Conservation (phyloP, 2,329 filamentous ascomycete genomes). For the Malbranchea cinnamomea region DNA sequence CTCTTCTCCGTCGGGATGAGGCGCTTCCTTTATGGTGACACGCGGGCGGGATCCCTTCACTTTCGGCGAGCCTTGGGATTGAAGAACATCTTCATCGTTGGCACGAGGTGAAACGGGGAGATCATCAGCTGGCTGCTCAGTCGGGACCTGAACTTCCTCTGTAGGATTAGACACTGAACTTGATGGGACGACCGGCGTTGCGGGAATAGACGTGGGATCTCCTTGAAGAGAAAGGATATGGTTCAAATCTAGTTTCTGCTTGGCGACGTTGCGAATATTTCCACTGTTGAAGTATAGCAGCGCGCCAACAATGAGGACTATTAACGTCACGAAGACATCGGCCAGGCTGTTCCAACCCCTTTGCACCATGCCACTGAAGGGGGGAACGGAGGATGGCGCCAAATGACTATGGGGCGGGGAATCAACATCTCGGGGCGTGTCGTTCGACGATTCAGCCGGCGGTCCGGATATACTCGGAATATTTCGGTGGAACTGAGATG, state of each 20-base stretch:
- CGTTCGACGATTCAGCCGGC: conserved; percentile 20
- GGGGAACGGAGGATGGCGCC: conserved; percentile 23
- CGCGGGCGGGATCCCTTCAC: conserved; percentile 14
- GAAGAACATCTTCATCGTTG: neutral
- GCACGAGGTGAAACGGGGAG: neutral
- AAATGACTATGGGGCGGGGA: conserved; percentile 23
- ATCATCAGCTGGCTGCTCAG: conserved; percentile 2
- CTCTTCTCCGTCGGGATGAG: conserved; percentile 18
- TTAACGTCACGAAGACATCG: conserved; percentile 29
- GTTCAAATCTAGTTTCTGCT: conserved; percentile 31
- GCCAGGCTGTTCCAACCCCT: conserved; percentile 31
- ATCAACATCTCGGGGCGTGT: conserved; percentile 23
- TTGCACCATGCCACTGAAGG: conserved; percentile 28
- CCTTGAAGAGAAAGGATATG: conserved; percentile 28
- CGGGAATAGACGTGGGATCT: conserved; percentile 17
- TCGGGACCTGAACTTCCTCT: neutral
- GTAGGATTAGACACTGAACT: conserved; percentile 1
- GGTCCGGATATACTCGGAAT: conserved; percentile 33
- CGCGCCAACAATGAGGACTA: conserved; percentile 25
- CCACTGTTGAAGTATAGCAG: conserved; percentile 31
- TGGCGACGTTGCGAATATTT: conserved; percentile 25
- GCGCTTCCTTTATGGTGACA: conserved; percentile 27
- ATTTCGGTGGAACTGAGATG: conserved; percentile 19
- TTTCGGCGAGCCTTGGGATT: conserved; percentile 8
- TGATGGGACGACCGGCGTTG: conserved; percentile 4